Conservation (phyloP, 2,329 filamentous ascomycete species). For the Calonectria hongkongensis region DNA sequence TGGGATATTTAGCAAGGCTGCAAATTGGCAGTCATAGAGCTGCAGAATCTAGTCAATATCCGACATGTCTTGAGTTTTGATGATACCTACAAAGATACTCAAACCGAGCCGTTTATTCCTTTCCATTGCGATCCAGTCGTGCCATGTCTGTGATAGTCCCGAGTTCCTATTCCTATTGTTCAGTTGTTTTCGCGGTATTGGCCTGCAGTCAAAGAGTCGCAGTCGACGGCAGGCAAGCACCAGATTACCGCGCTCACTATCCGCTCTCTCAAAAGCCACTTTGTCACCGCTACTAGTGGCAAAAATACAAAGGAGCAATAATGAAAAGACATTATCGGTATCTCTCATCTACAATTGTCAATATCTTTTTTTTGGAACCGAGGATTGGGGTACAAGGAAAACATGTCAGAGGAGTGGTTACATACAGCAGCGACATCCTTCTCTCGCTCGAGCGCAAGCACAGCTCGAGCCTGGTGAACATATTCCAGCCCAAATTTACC, state of each 20-base stretch:
- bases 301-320: slow-evolving; percentile 25
- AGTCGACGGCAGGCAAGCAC: slow-evolving; percentile 21
- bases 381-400: no score
- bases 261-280: slow-evolving; percentile 22
- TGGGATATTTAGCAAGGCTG: slow-evolving; percentile 19
- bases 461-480: slow-evolving; percentile 24
- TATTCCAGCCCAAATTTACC: slow-evolving; percentile 22
- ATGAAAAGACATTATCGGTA: slow-evolving; percentile 7
- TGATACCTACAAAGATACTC: slow-evolving; percentile 12
- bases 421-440: slow-evolving; percentile 3
- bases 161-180: background rate
- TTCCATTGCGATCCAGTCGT: slow-evolving; percentile 16
- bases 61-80: background rate
- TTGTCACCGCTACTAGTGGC: slow-evolving; percentile 12
- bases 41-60: background rate
- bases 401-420: background rate
- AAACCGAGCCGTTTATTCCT: slow-evolving; percentile 19
- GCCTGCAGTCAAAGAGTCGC: slow-evolving; percentile 15
- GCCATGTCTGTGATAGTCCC: slow-evolving; percentile 5
- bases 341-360: background rate
- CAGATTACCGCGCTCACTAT: slow-evolving; percentile 21
- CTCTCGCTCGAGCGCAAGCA: slow-evolving; percentile 22
- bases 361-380: background rate
- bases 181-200: slow-evolving; percentile 7
- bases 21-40: slow-evolving; percentile 25